A percentile compares a stretch with the other conserved stretches of the same genome.
Evolutionary conservation across 106 monocot species (phyloP).

Genomic region (Cymbidium sinense): DNA sequence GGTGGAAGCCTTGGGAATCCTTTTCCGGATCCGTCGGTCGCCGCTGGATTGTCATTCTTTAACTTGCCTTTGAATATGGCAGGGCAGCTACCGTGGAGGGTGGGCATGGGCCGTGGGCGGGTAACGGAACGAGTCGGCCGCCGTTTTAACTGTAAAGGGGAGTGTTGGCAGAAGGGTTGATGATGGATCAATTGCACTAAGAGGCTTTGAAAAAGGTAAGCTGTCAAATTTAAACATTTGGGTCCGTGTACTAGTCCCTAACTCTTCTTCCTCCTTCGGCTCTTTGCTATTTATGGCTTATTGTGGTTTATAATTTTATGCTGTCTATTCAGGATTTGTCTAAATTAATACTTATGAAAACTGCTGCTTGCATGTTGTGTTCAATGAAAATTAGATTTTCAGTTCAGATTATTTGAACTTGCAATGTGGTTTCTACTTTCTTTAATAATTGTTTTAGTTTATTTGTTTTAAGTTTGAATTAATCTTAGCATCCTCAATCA

Average conservation of each 20-base stretch:
- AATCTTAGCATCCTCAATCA: neutral
- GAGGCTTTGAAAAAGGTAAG: neutral
- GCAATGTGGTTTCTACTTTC: neutral
- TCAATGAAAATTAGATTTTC: neutral
- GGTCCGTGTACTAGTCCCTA: neutral
- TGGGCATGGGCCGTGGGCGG: neutral
- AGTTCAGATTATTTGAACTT: neutral
- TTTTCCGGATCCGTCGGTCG: constrained; percentile 4
- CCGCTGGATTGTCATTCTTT: constrained; percentile 3
- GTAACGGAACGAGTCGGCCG: neutral
- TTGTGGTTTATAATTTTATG: neutral
- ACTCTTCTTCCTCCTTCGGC: neutral
- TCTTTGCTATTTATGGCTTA: neutral
- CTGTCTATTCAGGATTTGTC: neutral
- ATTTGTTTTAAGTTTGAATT: neutral
- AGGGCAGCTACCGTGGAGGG: neutral
- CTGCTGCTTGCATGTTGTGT: neutral
- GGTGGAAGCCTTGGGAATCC: neutral
- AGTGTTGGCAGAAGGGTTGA: no score
- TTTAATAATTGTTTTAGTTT: neutral
- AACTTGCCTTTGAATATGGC: constrained; percentile 2
- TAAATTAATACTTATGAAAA: neutral
- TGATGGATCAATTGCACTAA: neutral
- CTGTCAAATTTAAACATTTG: neutral
- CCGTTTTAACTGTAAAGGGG: neutral